Conservation (phyloP, 352 stramenopile genomes). For the Globisporangium radiosum region DNA sequence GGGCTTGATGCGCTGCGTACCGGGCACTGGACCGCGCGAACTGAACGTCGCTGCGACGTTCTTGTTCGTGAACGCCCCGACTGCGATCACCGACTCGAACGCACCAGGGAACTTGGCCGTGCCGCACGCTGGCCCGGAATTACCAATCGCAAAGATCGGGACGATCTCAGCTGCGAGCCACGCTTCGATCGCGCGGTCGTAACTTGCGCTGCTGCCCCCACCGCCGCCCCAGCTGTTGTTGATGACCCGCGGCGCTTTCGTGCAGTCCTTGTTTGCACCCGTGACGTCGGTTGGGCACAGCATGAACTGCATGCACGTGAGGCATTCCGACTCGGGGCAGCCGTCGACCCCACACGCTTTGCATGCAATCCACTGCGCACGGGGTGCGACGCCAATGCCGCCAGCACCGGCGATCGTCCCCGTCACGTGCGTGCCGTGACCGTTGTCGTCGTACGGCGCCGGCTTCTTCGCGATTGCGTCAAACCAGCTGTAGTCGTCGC, state of each 20-base stretch:
- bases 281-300: no score
- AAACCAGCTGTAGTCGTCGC: conserved; percentile 14
- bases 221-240: no score
- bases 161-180: neutral
- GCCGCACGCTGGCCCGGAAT: conserved; percentile 16
- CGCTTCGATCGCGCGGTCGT: neutral
- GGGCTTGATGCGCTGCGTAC: conserved; percentile 11
- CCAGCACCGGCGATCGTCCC: conserved; percentile 8
- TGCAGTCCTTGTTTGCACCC: no score
- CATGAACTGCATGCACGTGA: neutral
- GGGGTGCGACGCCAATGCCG: conserved; percentile 8
- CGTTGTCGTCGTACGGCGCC: conserved; percentile 10
- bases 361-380: conserved; percentile 17
- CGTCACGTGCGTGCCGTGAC: conserved; percentile 11
- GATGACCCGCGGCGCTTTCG: no score
- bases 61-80: conserved; percentile 15
- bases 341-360: neutral
- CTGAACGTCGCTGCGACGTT: conserved; percentile 11
- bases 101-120: conserved; percentile 14
- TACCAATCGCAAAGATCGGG: conserved; percentile 14
- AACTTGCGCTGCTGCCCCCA: no score
- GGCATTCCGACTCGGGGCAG: neutral
- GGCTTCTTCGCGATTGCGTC: neutral
- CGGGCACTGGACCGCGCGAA: neutral
- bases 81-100: conserved; percentile 17